Base-by-base conservation (phyloP, 163 green algal genomes). In the Chlamydomonas reinhardtii region DNA sequence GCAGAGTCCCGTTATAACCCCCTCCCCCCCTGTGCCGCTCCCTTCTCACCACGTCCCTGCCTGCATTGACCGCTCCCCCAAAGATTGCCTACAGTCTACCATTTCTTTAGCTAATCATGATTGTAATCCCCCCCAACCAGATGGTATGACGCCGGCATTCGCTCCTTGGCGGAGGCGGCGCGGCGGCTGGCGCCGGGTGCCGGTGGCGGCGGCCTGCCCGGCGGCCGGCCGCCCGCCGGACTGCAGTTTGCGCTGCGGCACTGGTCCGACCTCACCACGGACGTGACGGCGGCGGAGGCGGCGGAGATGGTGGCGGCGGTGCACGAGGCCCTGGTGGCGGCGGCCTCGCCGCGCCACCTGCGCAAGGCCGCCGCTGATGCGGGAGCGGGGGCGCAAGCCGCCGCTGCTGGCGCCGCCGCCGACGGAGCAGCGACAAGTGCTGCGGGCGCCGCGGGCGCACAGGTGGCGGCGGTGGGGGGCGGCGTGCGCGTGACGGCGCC, bases 121-220 rank as follows among this genome's bases (percentile, higher is more conserved):
- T n/a, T n/a, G n/a, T n/a, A n/a, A n/a, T n/a, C n/a, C n/a, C n/a
- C n/a, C n/a, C n/a, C n/a, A n/a, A 12, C 5, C 62, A 83, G 76
- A 0, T 83, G 76, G 76, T 83, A 83, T 64, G 76, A 74, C 37
- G 19, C 37, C 62, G 76, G 76, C 37, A 66, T 37, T 19, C 37
- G 76, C 12, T 61, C 32, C 14, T 35, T 83, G 27, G 37, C 34
- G 19, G 64, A 83, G 29, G 76, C 62, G 62, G 25, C 56, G 62
- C 37, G 17, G 8, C 17, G 37, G 8, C 48, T n/a, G 25, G 24
- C 17, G 27, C 29, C 0, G 62, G 76, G 16, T 27, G 19, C 16
- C 76, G 74, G 37, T 27, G 19, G 27, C 76, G 74, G 37, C 16
- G 34, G 29, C 62, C 62, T 17, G 29, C 76, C 59, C 0, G 24